phyloP scores from a whole-genome alignment of 768 basidiomycete genomes.

The Sistotremastrum suecicum region DNA sequence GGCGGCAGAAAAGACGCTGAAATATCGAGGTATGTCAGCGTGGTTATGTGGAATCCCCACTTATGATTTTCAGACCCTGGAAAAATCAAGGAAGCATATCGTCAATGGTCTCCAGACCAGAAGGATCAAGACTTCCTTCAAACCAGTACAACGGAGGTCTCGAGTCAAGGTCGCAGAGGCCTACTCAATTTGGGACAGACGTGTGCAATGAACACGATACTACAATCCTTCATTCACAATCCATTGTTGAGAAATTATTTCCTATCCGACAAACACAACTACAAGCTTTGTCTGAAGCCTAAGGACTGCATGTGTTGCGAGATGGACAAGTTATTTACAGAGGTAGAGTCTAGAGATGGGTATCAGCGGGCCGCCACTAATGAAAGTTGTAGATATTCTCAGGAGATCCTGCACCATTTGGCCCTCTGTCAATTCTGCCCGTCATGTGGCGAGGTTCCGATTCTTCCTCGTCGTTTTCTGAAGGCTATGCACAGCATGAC shows the following conservation, averaged over 20 bases:
- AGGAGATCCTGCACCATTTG: constrained; percentile 46
- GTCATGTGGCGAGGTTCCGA: constrained; percentile 70
- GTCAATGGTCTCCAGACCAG: constrained; percentile 31
- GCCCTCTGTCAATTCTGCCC: constrained; percentile 70
- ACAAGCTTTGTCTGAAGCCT: constrained; percentile 40
- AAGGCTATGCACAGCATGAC: constrained; percentile 87
- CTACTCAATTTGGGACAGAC: constrained; percentile 84
- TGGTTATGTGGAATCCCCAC: constrained; percentile 12
- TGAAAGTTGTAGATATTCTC: constrained; percentile 23
- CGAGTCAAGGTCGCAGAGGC: constrained; percentile 53
- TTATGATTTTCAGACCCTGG: constrained; percentile 5
- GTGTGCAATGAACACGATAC: constrained; percentile 84
- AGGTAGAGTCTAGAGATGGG: constrained; percentile 27
- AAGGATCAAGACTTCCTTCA: constrained; percentile 16
- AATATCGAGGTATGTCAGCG: constrained; percentile 37
- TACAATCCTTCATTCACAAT: constrained; percentile 83
- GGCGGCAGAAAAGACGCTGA: constrained; percentile 46
- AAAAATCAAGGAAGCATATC: constrained; percentile 25
- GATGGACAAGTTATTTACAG: constrained; percentile 76
- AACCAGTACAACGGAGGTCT: background rate
- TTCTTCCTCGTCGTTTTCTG: constrained; percentile 44
- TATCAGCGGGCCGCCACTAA: background rate
- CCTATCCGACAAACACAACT: constrained; percentile 82
- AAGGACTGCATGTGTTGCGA: constrained; percentile 82
- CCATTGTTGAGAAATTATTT: constrained; percentile 83